A percentile compares a stretch with the other conserved stretches of the same genome.
Conservation (phyloP, 768 basidiomycete species). For the Lyophyllum shimeji region DNA sequence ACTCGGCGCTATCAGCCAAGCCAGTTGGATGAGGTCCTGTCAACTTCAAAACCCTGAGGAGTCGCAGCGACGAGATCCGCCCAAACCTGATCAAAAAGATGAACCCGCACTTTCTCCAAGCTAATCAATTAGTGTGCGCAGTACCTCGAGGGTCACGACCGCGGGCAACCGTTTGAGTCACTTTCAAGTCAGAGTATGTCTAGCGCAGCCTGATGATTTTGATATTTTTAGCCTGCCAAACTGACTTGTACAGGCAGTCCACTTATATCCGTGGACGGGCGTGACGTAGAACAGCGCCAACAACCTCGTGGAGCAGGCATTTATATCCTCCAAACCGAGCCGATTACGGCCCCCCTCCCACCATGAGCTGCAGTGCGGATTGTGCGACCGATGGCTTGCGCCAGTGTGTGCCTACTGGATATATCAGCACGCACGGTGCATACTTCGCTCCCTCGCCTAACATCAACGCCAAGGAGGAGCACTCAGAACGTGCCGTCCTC, state of each 20-base stretch:
- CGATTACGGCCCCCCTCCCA: neutral
- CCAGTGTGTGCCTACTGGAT: constrained; percentile 45
- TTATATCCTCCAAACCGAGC: constrained; percentile 1
- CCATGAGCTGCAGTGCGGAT: constrained; percentile 26
- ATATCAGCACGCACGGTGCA: constrained; percentile 36
- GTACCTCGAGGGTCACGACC: no score
- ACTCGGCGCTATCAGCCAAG: neutral
- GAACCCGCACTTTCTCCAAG: neutral
- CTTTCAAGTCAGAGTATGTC: neutral
- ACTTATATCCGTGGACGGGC: constrained; percentile 2
- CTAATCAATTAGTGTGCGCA: neutral
- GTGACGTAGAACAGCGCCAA: constrained; percentile 16
- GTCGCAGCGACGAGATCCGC: neutral
- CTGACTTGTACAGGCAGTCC: constrained; percentile 1
- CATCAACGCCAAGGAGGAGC: constrained; percentile 16
- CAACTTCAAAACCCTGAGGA: neutral
- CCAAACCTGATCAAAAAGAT: neutral
- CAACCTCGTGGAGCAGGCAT: neutral
- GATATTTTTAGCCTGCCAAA: neutral
- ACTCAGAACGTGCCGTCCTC: constrained; percentile 42
- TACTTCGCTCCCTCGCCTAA: constrained; percentile 40
- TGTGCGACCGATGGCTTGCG: constrained; percentile 44
- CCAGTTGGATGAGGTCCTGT: neutral
- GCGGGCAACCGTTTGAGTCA: neutral
- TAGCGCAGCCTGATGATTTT: neutral